Percentiles rank a stretch among this genome's conserved stretches.
Evolutionary conservation across 495 filamentous ascomycete species (phyloP).

Genomic region (Viridothelium virens): DNA sequence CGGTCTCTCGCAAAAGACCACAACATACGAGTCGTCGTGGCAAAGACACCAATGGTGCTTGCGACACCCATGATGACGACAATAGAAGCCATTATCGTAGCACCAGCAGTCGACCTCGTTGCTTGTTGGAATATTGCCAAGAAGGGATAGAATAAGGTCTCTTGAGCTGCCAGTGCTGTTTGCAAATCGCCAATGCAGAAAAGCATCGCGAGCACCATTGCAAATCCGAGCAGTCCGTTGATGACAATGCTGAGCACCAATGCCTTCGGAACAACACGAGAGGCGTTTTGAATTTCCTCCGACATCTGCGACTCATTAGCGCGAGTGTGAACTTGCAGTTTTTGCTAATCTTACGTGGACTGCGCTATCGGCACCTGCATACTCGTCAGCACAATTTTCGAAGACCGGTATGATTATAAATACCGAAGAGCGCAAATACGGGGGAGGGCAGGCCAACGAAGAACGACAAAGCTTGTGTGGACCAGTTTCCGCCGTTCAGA

Average conservation of each 20-base stretch:
- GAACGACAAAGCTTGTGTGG: conserved; percentile 15
- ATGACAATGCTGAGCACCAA: conserved; percentile 17
- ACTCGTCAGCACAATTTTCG: too few relatives aligned
- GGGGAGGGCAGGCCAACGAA: conserved; percentile 13
- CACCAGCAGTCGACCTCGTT: conserved; percentile 12
- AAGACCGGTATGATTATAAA: not conserved
- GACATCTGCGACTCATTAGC: not conserved
- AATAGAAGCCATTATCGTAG: conserved; percentile 2
- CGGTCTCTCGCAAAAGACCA: conserved; percentile 43
- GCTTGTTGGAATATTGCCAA: conserved; percentile 25
- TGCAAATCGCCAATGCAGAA: conserved; percentile 15
- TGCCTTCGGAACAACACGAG: conserved; percentile 10
- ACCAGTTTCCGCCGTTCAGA: conserved; percentile 14
- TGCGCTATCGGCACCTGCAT: conserved; percentile 18
- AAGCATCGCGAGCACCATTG: conserved; percentile 12
- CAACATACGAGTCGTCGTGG: conserved; percentile 40
- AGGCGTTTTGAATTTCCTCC: conserved; percentile 10
- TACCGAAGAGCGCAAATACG: conserved; percentile 16
- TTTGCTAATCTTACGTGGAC: conserved; percentile 15
- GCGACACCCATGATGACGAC: not conserved
- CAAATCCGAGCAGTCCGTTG: conserved; percentile 17
- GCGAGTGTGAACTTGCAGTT: not conserved
- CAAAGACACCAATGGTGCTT: conserved; percentile 29
- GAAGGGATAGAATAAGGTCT: conserved; percentile 13
- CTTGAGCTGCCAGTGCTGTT: conserved; percentile 7